A percentile compares a stretch with the other conserved stretches of the same genome.
These are phyloP conservation scores for Rhynchosporium secalis DNA, from an alignment of 2,329 filamentous ascomycete species.

Conservation along the genomic window DNA sequence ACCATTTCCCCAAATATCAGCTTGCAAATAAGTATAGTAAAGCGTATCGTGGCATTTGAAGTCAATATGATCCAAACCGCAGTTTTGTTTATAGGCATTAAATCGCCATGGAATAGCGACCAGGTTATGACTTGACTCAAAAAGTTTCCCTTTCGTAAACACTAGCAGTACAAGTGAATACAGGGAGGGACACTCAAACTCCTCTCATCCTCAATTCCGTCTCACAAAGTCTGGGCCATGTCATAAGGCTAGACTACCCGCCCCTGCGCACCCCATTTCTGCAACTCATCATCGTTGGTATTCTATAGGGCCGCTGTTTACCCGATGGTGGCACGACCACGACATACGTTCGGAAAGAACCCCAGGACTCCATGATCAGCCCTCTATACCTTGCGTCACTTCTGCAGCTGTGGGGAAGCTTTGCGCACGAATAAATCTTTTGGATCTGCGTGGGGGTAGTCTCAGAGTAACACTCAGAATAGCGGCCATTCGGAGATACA, in stretches of 20 bases:
- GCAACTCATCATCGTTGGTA: constrained; percentile 23
- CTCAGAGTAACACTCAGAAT: background rate
- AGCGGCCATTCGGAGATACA: background rate
- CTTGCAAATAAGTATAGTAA: background rate
- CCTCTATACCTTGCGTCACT: constrained; percentile 19
- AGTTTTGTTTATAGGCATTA: background rate
- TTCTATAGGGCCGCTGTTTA: constrained; percentile 23
- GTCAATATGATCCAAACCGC: too few relatives aligned
- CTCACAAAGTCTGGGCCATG: constrained; percentile 11
- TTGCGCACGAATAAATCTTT: constrained; percentile 8
- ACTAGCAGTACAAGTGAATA: too few relatives aligned
- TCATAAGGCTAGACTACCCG: constrained; percentile 15
- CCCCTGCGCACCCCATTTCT: constrained; percentile 16
- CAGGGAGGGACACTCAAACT: too few relatives aligned
- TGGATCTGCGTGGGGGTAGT: constrained; percentile 19
- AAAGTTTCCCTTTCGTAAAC: background rate
- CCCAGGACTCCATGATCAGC: constrained; percentile 14
- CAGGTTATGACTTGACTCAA: background rate
- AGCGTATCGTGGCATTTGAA: background rate
- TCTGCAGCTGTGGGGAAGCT: constrained; percentile 26
- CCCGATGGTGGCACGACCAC: constrained; percentile 23
- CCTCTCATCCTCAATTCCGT: background rate
- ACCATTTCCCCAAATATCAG: background rate
- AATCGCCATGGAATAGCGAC: background rate
- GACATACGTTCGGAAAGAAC: constrained; percentile 11